Base-by-base conservation (phyloP, 1,139 yeast species). In the Hemisphaericaspora xylanilytica region DNA sequence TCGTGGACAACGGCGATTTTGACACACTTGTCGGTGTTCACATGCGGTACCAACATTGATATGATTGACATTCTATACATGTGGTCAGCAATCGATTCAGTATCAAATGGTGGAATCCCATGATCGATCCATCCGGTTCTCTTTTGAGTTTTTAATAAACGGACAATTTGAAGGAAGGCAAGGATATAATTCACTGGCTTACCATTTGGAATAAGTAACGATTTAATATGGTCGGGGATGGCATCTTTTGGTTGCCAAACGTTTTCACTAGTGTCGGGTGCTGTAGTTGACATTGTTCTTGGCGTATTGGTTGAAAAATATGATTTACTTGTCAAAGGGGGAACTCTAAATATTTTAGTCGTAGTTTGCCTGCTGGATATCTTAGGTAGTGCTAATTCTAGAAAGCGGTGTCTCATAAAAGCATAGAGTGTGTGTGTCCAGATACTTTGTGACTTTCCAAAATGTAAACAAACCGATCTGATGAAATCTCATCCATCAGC, bases 11-110 rank as follows among this genome's bases (percentile, higher is more conserved):
- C 67, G 1, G 97, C 89, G 38, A 92, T 89, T 60, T 86, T 84
- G 38, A 82, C 85, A 69, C 97, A 89, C 49, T 78, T 80, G 63
- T 50, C 65, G 29, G 60, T 55, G 44, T 62, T 60, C 33, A 69
- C 61, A 11, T 59, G 52, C 12, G 85, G 83, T 30, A 86, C 73
- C 26, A 87, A 63, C 85, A 90, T 78, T 17, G 95, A 72, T 39
- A 90, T 80, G 32, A 90, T 70, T 4, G 90, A 81, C 97, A 94
- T 92, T 45, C 99, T 75, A 59, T 92, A 92, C 97, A 92, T 92
- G 61, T 92, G 99, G 61, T 92, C 98, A 13, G 90, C 75, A 41
- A 92, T 90, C 36, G 90, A 81, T 61, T 92, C 94, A 1, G 75
- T 74, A 21, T 63, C 53, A 2, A 50, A 56, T 8, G 61, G 57